phyloP scores from a whole-genome alignment of 768 basidiomycete species.

The Fomitopsis serialis region DNA sequence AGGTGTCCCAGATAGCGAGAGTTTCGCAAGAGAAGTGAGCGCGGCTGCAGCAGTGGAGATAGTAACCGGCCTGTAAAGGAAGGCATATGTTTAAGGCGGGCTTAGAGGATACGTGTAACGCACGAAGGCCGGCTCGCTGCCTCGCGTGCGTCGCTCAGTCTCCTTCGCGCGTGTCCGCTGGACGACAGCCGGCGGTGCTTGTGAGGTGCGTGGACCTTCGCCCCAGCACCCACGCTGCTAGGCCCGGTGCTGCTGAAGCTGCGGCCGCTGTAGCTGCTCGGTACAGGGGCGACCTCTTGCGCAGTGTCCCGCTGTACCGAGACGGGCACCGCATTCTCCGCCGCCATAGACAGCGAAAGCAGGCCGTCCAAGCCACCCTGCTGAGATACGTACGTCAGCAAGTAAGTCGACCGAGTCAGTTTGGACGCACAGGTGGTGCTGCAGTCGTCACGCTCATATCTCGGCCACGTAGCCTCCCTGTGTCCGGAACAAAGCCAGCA shows the following conservation, averaged over 20 bases:
- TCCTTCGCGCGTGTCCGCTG: slow-evolving; percentile 60
- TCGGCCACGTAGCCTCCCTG: not conserved
- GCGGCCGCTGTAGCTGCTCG: slow-evolving; percentile 18
- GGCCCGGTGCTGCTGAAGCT: slow-evolving; percentile 22
- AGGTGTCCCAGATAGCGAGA: slow-evolving; percentile 37
- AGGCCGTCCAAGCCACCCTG: slow-evolving; percentile 35
- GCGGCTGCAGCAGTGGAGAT: slow-evolving; percentile 32
- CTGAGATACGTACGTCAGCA: not conserved
- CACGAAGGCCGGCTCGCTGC: slow-evolving; percentile 71
- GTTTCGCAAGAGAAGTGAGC: slow-evolving; percentile 33
- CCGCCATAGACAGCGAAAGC: slow-evolving; percentile 64
- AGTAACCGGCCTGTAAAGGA: slow-evolving; percentile 26
- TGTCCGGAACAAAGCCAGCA: not conserved
- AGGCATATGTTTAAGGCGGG: slow-evolving; percentile 10
- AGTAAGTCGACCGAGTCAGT: not conserved
- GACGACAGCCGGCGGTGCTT: slow-evolving; percentile 72
- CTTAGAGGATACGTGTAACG: slow-evolving; percentile 27
- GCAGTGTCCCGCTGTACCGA: slow-evolving; percentile 23
- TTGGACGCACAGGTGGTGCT: not conserved
- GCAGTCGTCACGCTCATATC: not conserved
- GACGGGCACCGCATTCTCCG: slow-evolving; percentile 45
- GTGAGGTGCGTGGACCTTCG: slow-evolving; percentile 22
- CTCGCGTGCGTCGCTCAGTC: slow-evolving; percentile 76
- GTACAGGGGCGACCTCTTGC: slow-evolving; percentile 6
- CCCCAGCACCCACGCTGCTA: slow-evolving; percentile 11